Percentiles rank a stretch among this genome's conserved stretches.
Evolutionary conservation across 257 asterid genomes (phyloP).

Genomic region (Pogostemon cablin): DNA sequence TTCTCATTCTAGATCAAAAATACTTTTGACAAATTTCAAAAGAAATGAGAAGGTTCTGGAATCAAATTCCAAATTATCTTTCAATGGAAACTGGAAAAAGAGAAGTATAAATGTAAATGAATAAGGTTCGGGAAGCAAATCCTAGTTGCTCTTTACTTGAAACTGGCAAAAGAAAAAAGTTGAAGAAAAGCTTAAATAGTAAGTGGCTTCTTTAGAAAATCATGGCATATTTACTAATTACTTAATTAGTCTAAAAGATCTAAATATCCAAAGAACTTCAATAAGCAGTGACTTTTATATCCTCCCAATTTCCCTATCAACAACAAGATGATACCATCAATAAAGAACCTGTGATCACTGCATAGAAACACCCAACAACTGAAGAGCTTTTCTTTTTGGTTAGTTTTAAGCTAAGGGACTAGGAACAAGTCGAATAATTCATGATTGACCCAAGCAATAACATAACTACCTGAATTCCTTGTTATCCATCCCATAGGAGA

Average conservation of each 20-base stretch:
- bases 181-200: constrained; percentile 1
- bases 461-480: constrained; percentile 73
- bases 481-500: constrained; percentile 58
- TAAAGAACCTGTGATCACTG: neutral
- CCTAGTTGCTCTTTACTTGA: neutral
- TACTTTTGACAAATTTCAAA: neutral
- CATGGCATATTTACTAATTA: neutral
- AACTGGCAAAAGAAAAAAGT: neutral
- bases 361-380: constrained; percentile 5
- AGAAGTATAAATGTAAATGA: neutral
- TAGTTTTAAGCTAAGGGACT: constrained; percentile 16
- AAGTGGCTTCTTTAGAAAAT: constrained; percentile 5
- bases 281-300: neutral
- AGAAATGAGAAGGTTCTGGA: neutral
- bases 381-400: neutral
- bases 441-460: constrained; percentile 13
- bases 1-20: neutral
- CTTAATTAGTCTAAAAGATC: neutral
- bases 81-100: neutral
- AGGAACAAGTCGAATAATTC: constrained; percentile 20
- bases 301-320: neutral
- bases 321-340: neutral
- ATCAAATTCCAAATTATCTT: neutral
- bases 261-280: neutral
- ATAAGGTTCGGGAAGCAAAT: neutral